Base-by-base conservation (phyloP, 1,284 basidiomycete genomes). In the Veloboletus limbatus region DNA sequence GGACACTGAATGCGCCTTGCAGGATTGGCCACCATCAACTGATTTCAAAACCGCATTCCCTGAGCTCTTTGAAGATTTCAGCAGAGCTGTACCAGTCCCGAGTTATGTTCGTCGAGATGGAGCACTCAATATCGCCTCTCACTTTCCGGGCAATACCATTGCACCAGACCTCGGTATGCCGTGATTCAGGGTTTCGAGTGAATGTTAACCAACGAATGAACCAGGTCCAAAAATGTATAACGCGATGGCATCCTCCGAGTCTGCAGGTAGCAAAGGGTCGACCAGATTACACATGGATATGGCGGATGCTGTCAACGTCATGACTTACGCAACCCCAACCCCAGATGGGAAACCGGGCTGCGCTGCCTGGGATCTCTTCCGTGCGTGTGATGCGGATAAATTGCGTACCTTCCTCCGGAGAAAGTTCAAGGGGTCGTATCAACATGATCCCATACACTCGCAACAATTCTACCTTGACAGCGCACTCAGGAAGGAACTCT, bases 231-330 rank as follows among this genome's bases (percentile, higher is more conserved):
- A 88, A 64, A 88, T 88, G 85, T 89, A 88, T 62, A 88, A 87
- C 51, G 82, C 85, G 2, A 77, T 86, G 74, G 80, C 82, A 9
- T 83, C 84, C 8, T 75, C 68, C 31, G 79, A 83, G 52, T 66
- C 68, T 11, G 63, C 72, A 17, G 85, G 84, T 7, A 87, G 80
- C 57, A 86, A 87, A 57, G 88, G 90, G 8, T 84, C 88, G 20
- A 97, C 95, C 3, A 75, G 92, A 38, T 66, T 97, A 43, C 94
- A 97, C 63, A 95, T 96, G 92, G 94, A 97, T 67, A 92, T 96
- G 77, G 92, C 94, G 0, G 94, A 97, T 59, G 93, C 92, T 2
- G 72, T 97, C 52, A 97, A 97, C 66, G 79, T 97, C 56, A 92
- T 97, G 88, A 78, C 90, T 8, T 83, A 84, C 63, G 79, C 91